Percentiles rank a stretch among this genome's conserved stretches.
These are phyloP conservation scores for Sporothrix humicola DNA, from an alignment of 2,329 filamentous ascomycete species.

Conservation along the genomic window DNA sequence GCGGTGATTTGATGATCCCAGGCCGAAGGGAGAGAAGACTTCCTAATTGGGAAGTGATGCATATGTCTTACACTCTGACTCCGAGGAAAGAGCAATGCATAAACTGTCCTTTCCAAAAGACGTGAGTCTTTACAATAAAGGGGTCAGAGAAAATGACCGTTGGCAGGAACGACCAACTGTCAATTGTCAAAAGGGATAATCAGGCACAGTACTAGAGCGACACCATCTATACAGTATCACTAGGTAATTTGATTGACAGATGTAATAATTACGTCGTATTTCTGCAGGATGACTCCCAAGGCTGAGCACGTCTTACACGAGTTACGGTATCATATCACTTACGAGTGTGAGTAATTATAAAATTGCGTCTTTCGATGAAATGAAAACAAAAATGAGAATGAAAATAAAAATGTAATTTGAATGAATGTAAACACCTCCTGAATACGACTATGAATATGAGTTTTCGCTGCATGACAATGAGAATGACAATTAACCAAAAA, in stretches of 20 bases:
- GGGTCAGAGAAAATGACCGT: neutral
- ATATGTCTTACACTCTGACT: slow-evolving; percentile 24
- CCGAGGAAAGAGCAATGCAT: neutral
- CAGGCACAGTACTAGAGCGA: neutral
- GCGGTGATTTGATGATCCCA: slow-evolving; percentile 27
- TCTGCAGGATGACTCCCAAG: too few species aligned
- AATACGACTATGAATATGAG: neutral
- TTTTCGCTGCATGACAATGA: slow-evolving; percentile 23
- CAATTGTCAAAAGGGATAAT: neutral
- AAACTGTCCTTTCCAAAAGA: neutral
- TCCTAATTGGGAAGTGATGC: slow-evolving; percentile 24
- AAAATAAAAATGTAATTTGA: neutral
- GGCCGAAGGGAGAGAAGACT: slow-evolving; percentile 18
- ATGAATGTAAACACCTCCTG: neutral
- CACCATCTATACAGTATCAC: neutral
- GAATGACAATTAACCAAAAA: neutral
- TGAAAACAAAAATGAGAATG: neutral
- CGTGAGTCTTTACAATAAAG: neutral
- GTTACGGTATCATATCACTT: neutral
- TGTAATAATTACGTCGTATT: too few species aligned
- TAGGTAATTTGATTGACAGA: too few species aligned
- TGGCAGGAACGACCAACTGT: slow-evolving; percentile 6
- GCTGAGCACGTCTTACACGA: neutral
- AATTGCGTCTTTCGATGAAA: neutral
- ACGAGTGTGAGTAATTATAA: neutral